Evolutionary conservation across 2,329 filamentous ascomycete genomes (phyloP), one percentile per base, ranked within the genome.

Genomic region (Apiospora pterosperma): DNA sequence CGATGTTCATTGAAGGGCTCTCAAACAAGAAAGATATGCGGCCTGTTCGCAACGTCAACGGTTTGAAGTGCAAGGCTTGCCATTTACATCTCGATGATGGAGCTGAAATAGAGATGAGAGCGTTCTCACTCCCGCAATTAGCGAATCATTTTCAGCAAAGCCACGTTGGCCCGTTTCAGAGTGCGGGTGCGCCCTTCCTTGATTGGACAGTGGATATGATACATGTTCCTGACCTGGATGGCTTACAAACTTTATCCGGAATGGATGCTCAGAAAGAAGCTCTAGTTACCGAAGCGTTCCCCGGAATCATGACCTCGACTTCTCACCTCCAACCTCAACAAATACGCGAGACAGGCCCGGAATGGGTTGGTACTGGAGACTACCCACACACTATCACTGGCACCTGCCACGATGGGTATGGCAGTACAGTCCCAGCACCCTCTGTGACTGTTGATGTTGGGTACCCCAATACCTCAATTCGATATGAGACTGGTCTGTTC

Each of bases 81-180:
- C 79, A 73, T 69, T 72, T 76, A 63, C 72, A 68, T 66, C 77
- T 76, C n/a, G 73, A 67, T 31, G 69, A 71, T 38, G 74, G 73
- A 28, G 55, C 65, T 7, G 62, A 69, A 41, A 66, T 73, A 63
- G 78, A 79, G 44, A 76, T 75, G 59, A 79, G 76, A 60, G 75
- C 81, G 11, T 84, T 84, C 66, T 85, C 84, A n/a, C 77, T 91
- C 19, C 82, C 87, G 34, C 82, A 85, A 62, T 82, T 92, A 64
- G 84, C 85, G 66, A 85, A 83, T 64, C 84, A 89, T 68, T 87
- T 88, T 64, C 84, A 87, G 42, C 71, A 71, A 59, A 73, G 72
- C 23, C 83, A 84, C 67, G 63, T 78, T 23, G 72, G 77, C 60
- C 72, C 72, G 14, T 69, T 71, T 39, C 67, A 67, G 64, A 58